Evolutionary conservation across 257 asterid genomes (phyloP).

Genomic region (Nicotiana obtusifolia): DNA sequence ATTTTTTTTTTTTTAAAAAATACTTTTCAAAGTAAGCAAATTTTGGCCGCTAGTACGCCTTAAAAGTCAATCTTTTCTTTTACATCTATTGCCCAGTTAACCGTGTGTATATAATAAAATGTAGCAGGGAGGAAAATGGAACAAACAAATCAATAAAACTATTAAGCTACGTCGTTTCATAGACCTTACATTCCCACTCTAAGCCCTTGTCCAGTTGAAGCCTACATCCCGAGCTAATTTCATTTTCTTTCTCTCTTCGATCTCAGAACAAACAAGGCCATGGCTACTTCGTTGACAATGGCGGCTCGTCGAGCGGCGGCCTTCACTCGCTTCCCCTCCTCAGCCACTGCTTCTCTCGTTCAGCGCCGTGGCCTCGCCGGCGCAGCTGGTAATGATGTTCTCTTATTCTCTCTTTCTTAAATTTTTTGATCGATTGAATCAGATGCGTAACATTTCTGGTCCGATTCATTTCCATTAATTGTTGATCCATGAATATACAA

Average conservation of each 20-base stretch:
- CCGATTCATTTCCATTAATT: not conserved
- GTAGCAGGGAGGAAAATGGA: not conserved
- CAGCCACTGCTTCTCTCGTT: not conserved
- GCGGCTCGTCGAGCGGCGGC: conserved; percentile 7
- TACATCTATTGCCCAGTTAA: too few species aligned
- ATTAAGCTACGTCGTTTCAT: not conserved
- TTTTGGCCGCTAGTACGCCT: too few species aligned
- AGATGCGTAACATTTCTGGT: not conserved
- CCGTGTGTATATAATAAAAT: too few species aligned
- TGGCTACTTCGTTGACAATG: conserved; percentile 9
- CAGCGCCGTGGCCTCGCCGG: conserved; percentile 6
- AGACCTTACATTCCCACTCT: not conserved
- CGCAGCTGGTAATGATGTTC: not conserved
- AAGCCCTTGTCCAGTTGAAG: not conserved
- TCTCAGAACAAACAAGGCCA: not conserved
- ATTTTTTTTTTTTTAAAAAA: too few species aligned
- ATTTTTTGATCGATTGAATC: not conserved
- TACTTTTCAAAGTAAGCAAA: too few species aligned
- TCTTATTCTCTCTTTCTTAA: not conserved
- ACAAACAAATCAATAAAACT: not conserved
- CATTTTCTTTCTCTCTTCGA: not conserved
- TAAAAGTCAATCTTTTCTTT: too few species aligned
- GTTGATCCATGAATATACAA: not conserved
- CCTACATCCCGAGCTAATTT: not conserved
- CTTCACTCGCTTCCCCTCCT: not conserved